These are phyloP conservation scores for Corylus heterophylla DNA, from an alignment of 306 rosid species.

Conservation along the genomic window DNA sequence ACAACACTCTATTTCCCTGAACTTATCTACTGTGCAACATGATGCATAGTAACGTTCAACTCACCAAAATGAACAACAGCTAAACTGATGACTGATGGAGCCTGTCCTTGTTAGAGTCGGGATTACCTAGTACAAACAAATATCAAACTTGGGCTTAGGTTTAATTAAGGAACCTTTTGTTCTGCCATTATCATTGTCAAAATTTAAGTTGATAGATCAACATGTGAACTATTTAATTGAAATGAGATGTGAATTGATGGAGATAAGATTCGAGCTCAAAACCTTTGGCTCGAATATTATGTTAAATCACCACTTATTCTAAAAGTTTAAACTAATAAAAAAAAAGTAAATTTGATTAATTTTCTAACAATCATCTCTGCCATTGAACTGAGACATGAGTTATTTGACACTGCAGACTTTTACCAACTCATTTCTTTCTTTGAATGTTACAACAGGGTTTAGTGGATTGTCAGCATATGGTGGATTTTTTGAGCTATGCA, in stretches of 20 bases:
- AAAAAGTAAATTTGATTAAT: no score
- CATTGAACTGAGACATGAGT: not conserved
- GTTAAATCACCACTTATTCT: no score
- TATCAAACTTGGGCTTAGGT: not conserved
- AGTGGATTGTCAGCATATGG: constrained; percentile 74
- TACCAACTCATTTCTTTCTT: not conserved
- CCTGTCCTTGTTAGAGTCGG: not conserved
- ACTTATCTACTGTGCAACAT: not conserved
- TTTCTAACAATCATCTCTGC: no score
- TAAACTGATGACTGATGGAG: not conserved
- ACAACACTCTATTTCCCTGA: not conserved
- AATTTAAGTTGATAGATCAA: no score
- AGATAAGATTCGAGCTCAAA: no score
- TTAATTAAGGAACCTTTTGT: not conserved
- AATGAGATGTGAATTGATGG: no score
- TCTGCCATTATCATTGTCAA: not conserved
- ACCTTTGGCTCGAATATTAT: no score
- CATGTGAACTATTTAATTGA: no score
- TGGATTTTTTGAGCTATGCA: constrained; percentile 63
- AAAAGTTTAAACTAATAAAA: no score
- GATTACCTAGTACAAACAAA: not conserved
- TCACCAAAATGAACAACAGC: not conserved
- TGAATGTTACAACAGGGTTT: constrained; percentile 32
- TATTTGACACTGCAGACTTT: not conserved
- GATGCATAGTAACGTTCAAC: not conserved